These are phyloP conservation scores for Yarrowia alimentaria DNA, from an alignment of 805 yeast species.

Conservation along the genomic window DNA sequence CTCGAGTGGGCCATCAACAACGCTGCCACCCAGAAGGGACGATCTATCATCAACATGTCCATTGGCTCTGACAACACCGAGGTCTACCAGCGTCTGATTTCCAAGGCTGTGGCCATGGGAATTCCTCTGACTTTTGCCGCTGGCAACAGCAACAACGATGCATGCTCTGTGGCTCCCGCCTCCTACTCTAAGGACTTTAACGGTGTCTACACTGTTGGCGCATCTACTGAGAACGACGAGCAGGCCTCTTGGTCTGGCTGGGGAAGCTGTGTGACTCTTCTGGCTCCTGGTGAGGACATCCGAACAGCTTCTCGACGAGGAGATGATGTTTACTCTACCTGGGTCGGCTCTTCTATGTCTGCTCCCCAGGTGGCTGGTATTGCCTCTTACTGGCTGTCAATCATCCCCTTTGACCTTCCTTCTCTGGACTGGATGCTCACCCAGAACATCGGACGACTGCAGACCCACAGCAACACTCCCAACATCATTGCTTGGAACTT, in stretches of 20 bases:
- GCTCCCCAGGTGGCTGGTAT: constrained; percentile 19
- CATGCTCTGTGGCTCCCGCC: constrained; percentile 83
- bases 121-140: constrained; percentile 30
- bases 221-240: constrained; percentile 73
- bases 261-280: constrained; percentile 87
- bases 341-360: constrained; percentile 17
- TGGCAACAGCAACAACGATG: constrained; percentile 75
- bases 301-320: constrained; percentile 46
- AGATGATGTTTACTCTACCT: constrained; percentile 26
- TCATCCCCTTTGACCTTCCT: not conserved
- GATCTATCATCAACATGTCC: constrained; percentile 17
- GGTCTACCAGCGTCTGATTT: not conserved
- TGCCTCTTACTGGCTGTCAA: constrained; percentile 14
- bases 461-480: constrained; percentile 1
- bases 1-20: constrained; percentile 57
- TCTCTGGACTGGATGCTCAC: constrained; percentile 15
- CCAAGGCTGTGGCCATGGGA: not conserved
- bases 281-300: constrained; percentile 84
- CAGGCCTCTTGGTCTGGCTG: constrained; percentile 80
- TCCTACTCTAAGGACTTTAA: constrained; percentile 40
- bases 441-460: constrained; percentile 1
- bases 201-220: constrained; percentile 79
- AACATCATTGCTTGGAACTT: constrained; percentile 19
- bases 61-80: constrained; percentile 30
- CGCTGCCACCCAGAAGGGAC: not conserved